Conservation (phyloP, 345 rosid species). For the Boechera retrofracta region DNA sequence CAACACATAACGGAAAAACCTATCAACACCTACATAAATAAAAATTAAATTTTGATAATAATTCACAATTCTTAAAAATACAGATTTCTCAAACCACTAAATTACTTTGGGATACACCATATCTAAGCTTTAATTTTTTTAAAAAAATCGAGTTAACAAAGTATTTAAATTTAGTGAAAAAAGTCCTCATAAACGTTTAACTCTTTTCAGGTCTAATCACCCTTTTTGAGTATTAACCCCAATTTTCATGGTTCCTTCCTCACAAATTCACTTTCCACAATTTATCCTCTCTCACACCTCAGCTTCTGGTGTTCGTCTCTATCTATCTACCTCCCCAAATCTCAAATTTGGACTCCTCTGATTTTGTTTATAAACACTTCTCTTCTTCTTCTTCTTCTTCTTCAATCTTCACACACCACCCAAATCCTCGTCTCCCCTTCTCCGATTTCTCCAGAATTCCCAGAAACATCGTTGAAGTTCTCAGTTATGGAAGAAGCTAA, state of each 20-base stretch:
- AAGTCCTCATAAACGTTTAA: no score
- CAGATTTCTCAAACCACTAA: neutral
- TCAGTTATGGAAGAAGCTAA: conserved; percentile 41
- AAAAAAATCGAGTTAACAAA: neutral
- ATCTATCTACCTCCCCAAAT: conserved; percentile 12
- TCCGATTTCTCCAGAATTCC: neutral
- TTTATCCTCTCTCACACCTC: neutral
- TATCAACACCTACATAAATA: no score
- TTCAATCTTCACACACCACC: conserved; percentile 24
- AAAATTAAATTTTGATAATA: neutral
- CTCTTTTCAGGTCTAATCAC: neutral
- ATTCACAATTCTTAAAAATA: neutral
- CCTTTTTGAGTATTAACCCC: neutral
- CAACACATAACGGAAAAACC: no score
- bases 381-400: conserved; percentile 28
- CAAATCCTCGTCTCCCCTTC: neutral
- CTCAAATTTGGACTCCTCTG: conserved; percentile 11
- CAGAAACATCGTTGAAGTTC: neutral
- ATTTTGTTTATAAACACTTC: neutral
- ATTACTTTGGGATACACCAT: no score
- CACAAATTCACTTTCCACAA: neutral
- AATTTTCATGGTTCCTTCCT: neutral
- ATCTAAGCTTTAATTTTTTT: no score
- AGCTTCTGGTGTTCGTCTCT: conserved; percentile 19
- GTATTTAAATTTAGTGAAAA: neutral